Conservation (phyloP, 805 yeast genomes). For the Hanseniaspora valbyensis region DNA sequence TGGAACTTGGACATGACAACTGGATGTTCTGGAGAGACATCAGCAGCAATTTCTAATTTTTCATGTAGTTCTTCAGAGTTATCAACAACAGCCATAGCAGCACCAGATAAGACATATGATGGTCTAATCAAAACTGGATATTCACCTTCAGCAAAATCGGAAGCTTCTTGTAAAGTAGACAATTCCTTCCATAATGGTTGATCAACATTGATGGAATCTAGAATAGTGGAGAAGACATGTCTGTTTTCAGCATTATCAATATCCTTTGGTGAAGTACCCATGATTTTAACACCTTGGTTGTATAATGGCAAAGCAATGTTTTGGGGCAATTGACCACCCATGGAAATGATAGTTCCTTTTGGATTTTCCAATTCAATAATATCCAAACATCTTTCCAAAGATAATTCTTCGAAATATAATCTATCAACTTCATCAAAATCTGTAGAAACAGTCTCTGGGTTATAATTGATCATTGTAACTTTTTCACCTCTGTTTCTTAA, state of each 20-base stretch:
- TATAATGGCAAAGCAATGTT: constrained; percentile 87
- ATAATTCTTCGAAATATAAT: constrained; percentile 88
- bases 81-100: constrained; percentile 97
- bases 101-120: constrained; percentile 93
- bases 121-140: constrained; percentile 97
- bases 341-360: constrained; percentile 83
- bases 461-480: constrained; percentile 94
- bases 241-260: constrained; percentile 97
- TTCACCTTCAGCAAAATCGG: constrained; percentile 66
- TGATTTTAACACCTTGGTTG: constrained; percentile 86
- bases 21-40: constrained; percentile 95
- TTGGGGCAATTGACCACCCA: constrained; percentile 99
- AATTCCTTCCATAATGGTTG: constrained; percentile 99
- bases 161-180: constrained; percentile 87
- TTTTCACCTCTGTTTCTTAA: constrained; percentile 74
- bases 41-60: constrained; percentile 86
- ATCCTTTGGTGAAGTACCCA: constrained; percentile 97
- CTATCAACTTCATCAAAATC: constrained; percentile 98
- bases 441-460: constrained; percentile 98
- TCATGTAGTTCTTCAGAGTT: constrained; percentile 77
- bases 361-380: constrained; percentile 87
- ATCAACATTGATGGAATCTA: constrained; percentile 91
- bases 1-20: constrained; percentile 95
- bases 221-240: constrained; percentile 94
- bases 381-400: constrained; percentile 86